Conservation (phyloP, 148 eudicot species). For the Pouteria glomerata region DNA sequence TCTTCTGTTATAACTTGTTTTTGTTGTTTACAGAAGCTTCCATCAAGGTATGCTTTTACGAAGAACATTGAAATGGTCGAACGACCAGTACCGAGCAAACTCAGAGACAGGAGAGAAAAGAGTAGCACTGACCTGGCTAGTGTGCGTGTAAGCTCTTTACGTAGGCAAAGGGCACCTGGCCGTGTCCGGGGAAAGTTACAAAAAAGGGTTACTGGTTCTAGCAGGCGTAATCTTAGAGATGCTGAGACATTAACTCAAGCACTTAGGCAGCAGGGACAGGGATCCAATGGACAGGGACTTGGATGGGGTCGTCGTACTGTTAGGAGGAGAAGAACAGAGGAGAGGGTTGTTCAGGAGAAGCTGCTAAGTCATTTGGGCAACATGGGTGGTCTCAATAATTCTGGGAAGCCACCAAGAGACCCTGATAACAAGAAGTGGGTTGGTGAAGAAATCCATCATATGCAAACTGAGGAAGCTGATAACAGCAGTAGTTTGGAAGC, state of each 20-base stretch:
- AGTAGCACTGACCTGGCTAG: constrained; percentile 31
- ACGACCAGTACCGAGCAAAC: constrained; percentile 19
- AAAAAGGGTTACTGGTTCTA: constrained; percentile 35
- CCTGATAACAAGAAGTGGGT: constrained; percentile 34
- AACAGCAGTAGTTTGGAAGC: constrained; percentile 5
- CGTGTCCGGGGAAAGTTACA: constrained; percentile 59
- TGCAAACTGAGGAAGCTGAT: constrained; percentile 31
- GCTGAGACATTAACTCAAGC: constrained; percentile 33
- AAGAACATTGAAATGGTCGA: constrained; percentile 40
- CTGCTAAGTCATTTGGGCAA: constrained; percentile 19
- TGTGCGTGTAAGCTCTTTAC: constrained; percentile 20
- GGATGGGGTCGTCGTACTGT: constrained; percentile 57
- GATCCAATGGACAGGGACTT: constrained; percentile 46
- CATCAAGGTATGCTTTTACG: constrained; percentile 34
- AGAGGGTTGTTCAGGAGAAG: constrained; percentile 25
- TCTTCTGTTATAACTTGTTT: constrained; percentile 3
- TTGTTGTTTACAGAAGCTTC: constrained; percentile 39
- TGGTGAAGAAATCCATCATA: constrained; percentile 18
- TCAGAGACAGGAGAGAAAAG: constrained; percentile 31
- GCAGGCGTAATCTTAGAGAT: constrained; percentile 22
- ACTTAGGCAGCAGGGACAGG: constrained; percentile 55
- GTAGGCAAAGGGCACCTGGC: constrained; percentile 39
- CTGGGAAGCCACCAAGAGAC: constrained; percentile 32
- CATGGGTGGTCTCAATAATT: not conserved
- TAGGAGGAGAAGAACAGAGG: constrained; percentile 47